Evolutionary conservation across 2,329 filamentous ascomycete species (phyloP).

Genomic region (Dryadomyces quercus-mongolicae): DNA sequence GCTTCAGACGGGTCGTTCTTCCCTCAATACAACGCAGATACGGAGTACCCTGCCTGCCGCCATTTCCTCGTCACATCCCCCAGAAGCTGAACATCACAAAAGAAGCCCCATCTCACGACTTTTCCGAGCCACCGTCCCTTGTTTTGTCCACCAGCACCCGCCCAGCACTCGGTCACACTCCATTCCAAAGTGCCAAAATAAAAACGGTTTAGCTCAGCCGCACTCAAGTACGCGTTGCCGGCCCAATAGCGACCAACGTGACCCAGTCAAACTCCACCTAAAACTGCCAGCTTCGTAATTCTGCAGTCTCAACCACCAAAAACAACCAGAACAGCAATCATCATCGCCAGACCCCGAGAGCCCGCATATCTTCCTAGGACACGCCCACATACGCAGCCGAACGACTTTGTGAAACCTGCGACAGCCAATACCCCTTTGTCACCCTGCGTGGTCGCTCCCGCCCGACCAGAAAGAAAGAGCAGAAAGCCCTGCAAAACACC

Average conservation of each 20-base stretch:
- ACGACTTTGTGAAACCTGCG: too few relatives aligned
- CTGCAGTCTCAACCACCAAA: neutral
- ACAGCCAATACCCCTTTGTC: too few relatives aligned
- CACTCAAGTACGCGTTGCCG: neutral
- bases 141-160: neutral
- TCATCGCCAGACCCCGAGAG: neutral
- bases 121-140: neutral
- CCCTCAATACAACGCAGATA: neutral
- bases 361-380: neutral
- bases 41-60: neutral
- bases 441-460: too few relatives aligned
- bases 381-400: neutral
- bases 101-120: neutral
- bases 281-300: neutral
- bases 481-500: neutral
- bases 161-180: neutral
- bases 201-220: conserved; percentile 2
- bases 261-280: neutral
- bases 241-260: conserved; percentile 1
- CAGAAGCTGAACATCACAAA: neutral
- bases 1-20: neutral
- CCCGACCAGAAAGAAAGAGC: neutral
- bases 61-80: neutral
- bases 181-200: neutral
- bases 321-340: neutral